Evolutionary conservation across 305 asterid genomes (phyloP).

Genomic region (Plantago rigida): DNA sequence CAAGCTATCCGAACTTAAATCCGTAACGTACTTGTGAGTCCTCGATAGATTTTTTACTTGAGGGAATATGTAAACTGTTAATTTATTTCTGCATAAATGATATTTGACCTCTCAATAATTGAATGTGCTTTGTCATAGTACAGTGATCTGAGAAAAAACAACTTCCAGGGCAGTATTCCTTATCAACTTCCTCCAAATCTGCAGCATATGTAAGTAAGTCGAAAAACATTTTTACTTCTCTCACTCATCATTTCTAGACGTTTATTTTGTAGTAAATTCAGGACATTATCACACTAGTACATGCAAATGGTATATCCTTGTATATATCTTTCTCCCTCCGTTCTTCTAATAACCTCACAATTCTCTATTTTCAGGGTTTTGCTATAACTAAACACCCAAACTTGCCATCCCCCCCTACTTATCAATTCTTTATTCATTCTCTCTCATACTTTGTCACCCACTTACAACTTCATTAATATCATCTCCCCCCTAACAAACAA

Average conservation of each 20-base stretch:
- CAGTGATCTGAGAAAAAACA: constrained; percentile 59
- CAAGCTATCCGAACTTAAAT: constrained; percentile 37
- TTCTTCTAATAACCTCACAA: too few relatives aligned
- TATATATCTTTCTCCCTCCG: too few relatives aligned
- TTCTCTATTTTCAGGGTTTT: too few relatives aligned
- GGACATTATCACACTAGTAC: neutral
- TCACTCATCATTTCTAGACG: neutral
- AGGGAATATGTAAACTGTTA: neutral
- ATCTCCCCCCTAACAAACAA: too few relatives aligned
- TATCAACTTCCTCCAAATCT: constrained; percentile 47
- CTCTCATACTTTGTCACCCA: too few relatives aligned
- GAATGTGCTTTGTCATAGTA: constrained; percentile 35
- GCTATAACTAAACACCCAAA: too few relatives aligned
- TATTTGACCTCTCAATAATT: constrained; percentile 24
- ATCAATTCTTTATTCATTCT: too few relatives aligned
- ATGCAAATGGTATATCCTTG: neutral
- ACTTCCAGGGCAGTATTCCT: constrained; percentile 42
- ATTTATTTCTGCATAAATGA: constrained; percentile 8
- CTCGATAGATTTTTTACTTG: constrained; percentile 23
- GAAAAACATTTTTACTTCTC: constrained; percentile 8
- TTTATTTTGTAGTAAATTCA: neutral
- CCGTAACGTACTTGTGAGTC: constrained; percentile 51
- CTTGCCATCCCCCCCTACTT: too few relatives aligned
- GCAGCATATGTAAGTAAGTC: constrained; percentile 36
- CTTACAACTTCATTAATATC: too few relatives aligned